Evolutionary conservation across 2,329 filamentous ascomycete genomes (phyloP), one percentile per base, ranked within the genome.

Genomic region (Fusarium decemcellulare): DNA sequence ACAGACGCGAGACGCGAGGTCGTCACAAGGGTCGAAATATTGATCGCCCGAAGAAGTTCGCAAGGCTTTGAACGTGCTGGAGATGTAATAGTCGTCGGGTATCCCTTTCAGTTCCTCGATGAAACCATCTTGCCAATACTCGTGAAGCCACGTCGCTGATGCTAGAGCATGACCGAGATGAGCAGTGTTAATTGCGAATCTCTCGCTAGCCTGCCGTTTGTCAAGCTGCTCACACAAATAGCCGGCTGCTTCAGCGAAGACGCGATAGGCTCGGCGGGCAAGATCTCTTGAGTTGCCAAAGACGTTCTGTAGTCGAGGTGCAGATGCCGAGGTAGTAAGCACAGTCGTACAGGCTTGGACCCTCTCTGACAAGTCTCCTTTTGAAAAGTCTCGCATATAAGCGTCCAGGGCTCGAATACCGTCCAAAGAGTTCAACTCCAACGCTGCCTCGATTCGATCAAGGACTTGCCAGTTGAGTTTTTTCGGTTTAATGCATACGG

Each of bases 61-160:
- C 30, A 67, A 42, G 43, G 55, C 51, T 16, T 40, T 47, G 16
- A 67, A 65, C 2, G 44, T 43, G 3, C 46, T 48, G 4, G 61
- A 54, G 27, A 67, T 44, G 34, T 52, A 53, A 6, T 10, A 32
- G 9, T 67, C 61, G n/a, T n/a, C 37, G 4, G 65, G 65, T 1
- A 65, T 46, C 1, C 42, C n/a, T 2, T 36, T 32, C 18, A 67
- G 23, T 36, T 59, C 63, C 27, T 55, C 34, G 23, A 67, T 46
- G 10, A 51, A 67, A 2, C n/a, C 23, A 14, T 65, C 52, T 2
- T 46, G 29, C 57, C 52, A 65, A 42, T 62, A 37, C 8, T 58
- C 39, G 18, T 67, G 65, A 27, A 67, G 62, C 65, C 65, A 67
- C 5, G 6, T 36, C 11, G 65, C 56, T 7, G 58, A 53, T 5